Evolutionary conservation across 202 grass and related monocot species (phyloP).

Genomic region (Zizania palustris): DNA sequence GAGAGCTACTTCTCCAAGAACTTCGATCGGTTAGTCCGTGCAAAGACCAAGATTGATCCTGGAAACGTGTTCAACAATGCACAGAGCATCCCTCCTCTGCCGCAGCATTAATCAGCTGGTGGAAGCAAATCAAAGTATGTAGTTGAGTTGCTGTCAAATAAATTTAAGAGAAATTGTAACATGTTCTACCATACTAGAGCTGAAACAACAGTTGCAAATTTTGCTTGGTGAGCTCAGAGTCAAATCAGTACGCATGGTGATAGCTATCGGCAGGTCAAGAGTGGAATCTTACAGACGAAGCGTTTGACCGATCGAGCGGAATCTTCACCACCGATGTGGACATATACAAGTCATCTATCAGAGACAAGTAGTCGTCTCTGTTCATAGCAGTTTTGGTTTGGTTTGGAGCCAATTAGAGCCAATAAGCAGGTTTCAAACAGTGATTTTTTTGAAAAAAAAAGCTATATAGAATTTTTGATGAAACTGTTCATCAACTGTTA

Average conservation of each 20-base stretch:
- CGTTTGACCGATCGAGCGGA: not conserved
- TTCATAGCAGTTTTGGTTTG: not conserved
- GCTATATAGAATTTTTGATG: too few species aligned
- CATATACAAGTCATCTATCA: not conserved
- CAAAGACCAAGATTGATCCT: slow-evolving; percentile 61
- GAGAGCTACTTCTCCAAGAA: slow-evolving; percentile 48
- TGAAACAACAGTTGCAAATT: not conserved
- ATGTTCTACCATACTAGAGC: slow-evolving; percentile 44
- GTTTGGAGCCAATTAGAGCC: not conserved
- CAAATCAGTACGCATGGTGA: too few species aligned
- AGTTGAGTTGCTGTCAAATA: not conserved
- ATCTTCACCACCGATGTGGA: not conserved
- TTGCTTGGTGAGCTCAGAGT: too few species aligned
- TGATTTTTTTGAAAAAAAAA: too few species aligned
- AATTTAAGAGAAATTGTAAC: too few species aligned
- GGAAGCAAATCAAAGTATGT: not conserved
- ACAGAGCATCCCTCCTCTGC: slow-evolving; percentile 60
- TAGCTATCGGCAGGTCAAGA: too few species aligned
- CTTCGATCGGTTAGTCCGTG: slow-evolving; percentile 49
- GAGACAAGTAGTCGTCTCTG: not conserved
- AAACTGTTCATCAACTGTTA: too few species aligned
- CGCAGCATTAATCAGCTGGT: not conserved
- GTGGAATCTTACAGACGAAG: not conserved
- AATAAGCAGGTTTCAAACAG: too few species aligned
- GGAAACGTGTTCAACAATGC: slow-evolving; percentile 57